phyloP scores from a whole-genome alignment of 306 rosid species.

The Glycyrrhiza uralensis region DNA sequence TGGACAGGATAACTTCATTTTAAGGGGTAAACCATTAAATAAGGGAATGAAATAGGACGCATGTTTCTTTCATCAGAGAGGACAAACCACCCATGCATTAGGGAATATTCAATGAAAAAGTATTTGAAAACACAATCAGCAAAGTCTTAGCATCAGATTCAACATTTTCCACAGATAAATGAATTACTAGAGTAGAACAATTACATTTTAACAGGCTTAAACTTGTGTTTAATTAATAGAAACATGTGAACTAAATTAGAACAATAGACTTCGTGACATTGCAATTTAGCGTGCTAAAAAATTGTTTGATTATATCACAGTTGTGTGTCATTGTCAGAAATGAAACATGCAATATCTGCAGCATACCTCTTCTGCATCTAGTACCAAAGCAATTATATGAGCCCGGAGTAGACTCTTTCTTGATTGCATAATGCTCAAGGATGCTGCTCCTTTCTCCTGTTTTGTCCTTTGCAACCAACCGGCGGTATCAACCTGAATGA shows the following conservation, averaged over 20 bases:
- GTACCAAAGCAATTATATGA: conserved; percentile 87
- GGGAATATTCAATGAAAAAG: conserved; percentile 3
- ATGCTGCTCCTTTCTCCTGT: conserved; percentile 84
- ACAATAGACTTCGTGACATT: neutral
- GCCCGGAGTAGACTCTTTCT: conserved; percentile 93
- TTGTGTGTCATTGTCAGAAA: conserved; percentile 1
- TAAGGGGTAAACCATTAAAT: neutral
- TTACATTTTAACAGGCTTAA: neutral
- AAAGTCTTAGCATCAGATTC: neutral
- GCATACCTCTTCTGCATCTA: conserved; percentile 89
- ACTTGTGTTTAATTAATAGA: neutral
- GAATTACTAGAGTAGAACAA: conserved; percentile 15
- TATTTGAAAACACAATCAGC: conserved; percentile 6
- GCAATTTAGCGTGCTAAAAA: conserved; percentile 5
- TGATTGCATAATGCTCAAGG: conserved; percentile 93
- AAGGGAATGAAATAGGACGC: neutral
- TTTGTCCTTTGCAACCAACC: conserved; percentile 95
- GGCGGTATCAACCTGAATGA: conserved; percentile 86
- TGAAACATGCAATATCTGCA: conserved; percentile 4
- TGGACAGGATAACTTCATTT: conserved; percentile 6
- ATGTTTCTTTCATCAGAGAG: neutral
- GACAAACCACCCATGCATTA: neutral
- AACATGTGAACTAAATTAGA: neutral
- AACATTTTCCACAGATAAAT: conserved; percentile 7
- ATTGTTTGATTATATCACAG: neutral